Evolutionary conservation across 176 grass and related monocot genomes (phyloP).

Genomic region (Carex parvula): DNA sequence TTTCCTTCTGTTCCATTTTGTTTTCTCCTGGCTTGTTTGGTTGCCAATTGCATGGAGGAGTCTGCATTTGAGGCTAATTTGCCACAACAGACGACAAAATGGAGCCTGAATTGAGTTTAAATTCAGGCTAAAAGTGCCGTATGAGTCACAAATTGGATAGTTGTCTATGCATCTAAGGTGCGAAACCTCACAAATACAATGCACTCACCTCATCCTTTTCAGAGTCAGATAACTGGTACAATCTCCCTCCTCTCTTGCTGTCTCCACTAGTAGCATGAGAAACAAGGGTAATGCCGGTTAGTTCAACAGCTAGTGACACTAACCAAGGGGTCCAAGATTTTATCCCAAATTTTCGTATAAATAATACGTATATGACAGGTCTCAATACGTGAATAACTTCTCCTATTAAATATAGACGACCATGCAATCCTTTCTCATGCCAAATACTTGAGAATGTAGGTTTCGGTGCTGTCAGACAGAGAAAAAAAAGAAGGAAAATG

Average conservation of each 20-base stretch:
- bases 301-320: constrained; percentile 72
- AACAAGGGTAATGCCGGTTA: constrained; percentile 73
- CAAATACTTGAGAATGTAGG: constrained; percentile 61
- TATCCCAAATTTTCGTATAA: constrained; percentile 90
- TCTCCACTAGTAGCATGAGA: constrained; percentile 48
- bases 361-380: constrained; percentile 77
- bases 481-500: not conserved
- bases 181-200: constrained; percentile 16
- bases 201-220: constrained; percentile 84
- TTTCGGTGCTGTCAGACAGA: constrained; percentile 33
- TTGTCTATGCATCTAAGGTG: not conserved
- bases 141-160: not conserved
- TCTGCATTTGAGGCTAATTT: not conserved
- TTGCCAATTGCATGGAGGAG: not conserved
- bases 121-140: too few relatives aligned
- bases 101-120: too few relatives aligned
- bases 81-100: not conserved
- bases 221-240: constrained; percentile 58
- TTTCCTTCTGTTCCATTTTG: not conserved
- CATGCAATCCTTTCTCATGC: constrained; percentile 62
- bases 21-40: not conserved
- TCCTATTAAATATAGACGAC: constrained; percentile 67
- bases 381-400: constrained; percentile 79
- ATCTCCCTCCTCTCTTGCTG: constrained; percentile 40
- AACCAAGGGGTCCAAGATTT: constrained; percentile 95